These are phyloP conservation scores for Verticillium alfalfae DNA, from an alignment of 2,329 filamentous ascomycete genomes.

Conservation along the genomic window DNA sequence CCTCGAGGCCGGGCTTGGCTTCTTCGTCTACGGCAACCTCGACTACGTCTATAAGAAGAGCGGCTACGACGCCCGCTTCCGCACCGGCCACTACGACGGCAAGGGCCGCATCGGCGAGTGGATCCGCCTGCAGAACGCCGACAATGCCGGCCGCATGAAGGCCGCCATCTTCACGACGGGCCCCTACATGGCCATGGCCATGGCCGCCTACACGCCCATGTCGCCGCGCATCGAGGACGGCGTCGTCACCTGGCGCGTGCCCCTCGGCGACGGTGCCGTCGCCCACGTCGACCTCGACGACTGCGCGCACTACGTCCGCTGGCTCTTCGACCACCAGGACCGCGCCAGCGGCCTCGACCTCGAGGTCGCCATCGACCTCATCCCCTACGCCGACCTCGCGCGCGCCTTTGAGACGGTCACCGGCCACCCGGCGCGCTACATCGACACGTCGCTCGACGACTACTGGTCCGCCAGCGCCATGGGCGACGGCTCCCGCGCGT, in stretches of 20 bases:
- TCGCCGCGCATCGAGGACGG: conserved; percentile 30
- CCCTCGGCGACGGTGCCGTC: conserved; percentile 32
- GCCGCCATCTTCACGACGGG: conserved; percentile 30
- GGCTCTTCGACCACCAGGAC: conserved; percentile 40
- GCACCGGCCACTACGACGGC: conserved; percentile 41
- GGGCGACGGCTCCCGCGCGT: conserved; percentile 13
- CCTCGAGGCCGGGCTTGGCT: conserved; percentile 34
- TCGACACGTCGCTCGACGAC: conserved; percentile 26
- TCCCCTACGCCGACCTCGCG: conserved; percentile 32
- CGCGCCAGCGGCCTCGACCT: conserved; percentile 38
- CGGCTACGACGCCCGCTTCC: conserved; percentile 37
- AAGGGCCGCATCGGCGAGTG: conserved; percentile 39
- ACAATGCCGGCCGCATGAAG: conserved; percentile 2
- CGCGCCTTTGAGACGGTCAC: conserved; percentile 35
- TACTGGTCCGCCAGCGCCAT: conserved; percentile 21
- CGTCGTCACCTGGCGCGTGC: conserved; percentile 33
- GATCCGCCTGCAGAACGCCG: conserved; percentile 31
- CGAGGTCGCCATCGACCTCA: conserved; percentile 33
- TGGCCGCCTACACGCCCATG: conserved; percentile 29
- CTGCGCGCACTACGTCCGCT: conserved; percentile 38
- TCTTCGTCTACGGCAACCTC: conserved; percentile 42
- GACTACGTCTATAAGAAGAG: conserved; percentile 43
- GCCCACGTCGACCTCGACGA: conserved; percentile 39
- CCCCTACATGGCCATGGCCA: conserved; percentile 40
- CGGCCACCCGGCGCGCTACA: conserved; percentile 31